phyloP scores from a whole-genome alignment of 345 rosid genomes.

The Heritiera littoralis region DNA sequence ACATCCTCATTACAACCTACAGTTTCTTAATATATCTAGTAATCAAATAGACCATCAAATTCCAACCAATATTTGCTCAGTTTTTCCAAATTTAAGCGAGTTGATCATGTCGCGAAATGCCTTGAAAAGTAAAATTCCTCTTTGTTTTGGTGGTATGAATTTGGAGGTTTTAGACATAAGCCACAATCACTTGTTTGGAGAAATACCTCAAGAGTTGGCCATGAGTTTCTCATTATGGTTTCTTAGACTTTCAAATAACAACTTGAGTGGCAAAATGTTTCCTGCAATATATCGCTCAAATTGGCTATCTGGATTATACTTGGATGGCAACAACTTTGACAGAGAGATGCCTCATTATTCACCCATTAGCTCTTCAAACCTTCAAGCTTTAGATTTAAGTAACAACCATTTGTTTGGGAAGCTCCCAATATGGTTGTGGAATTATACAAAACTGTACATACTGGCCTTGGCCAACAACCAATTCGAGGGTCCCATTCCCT shows the following conservation, averaged over 20 bases:
- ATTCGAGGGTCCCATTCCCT: conserved; percentile 13
- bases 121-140: background rate
- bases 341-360: background rate
- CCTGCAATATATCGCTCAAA: background rate
- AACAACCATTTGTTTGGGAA: conserved; percentile 11
- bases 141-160: background rate
- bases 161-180: background rate
- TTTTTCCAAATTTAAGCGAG: background rate
- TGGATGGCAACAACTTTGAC: background rate
- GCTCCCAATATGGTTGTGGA: conserved; percentile 23
- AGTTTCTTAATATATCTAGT: background rate
- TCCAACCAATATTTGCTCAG: background rate
- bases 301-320: background rate
- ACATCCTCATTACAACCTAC: background rate
- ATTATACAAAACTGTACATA: accelerated
- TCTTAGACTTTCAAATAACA: conserved; percentile 27
- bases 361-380: background rate
- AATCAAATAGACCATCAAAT: background rate
- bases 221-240: background rate
- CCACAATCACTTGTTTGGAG: conserved; percentile 19
- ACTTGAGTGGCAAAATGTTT: conserved; percentile 24
- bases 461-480: background rate
- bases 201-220: conserved; percentile 11
- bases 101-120: background rate
- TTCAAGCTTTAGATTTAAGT: conserved; percentile 7